Conservation (phyloP, 371 early-diverging fungal species). For the Lichtheimia corymbifera region DNA sequence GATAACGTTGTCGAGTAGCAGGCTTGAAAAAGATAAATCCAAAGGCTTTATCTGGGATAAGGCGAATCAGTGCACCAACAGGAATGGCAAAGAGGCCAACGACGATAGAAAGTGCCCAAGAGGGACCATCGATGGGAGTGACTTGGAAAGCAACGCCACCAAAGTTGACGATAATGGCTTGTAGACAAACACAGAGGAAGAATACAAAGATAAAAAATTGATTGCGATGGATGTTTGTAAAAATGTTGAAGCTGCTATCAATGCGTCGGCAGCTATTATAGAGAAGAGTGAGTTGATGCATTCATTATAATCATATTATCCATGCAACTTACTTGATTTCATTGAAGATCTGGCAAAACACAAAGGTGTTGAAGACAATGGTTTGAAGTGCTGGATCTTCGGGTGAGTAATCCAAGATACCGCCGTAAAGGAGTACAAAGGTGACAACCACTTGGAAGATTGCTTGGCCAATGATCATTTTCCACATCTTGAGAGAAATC, state of each 20-base stretch:
- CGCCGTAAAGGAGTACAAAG: slow-evolving; percentile 53
- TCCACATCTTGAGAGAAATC: slow-evolving; percentile 72
- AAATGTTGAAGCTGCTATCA: slow-evolving; percentile 60
- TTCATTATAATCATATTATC: neutral
- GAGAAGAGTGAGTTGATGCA: slow-evolving; percentile 4
- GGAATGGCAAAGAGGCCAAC: slow-evolving; percentile 67
- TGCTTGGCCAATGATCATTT: slow-evolving; percentile 68
- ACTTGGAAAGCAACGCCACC: slow-evolving; percentile 60
- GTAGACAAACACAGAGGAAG: slow-evolving; percentile 46
- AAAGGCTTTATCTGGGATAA: slow-evolving; percentile 53
- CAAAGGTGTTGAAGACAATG: slow-evolving; percentile 78
- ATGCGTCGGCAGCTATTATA: slow-evolving; percentile 62
- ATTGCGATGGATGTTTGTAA: slow-evolving; percentile 51
- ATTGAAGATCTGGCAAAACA: slow-evolving; percentile 80
- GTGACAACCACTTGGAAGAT: slow-evolving; percentile 63
- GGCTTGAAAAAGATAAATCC: slow-evolving; percentile 24
- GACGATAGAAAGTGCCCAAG: slow-evolving; percentile 69
- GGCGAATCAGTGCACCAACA: slow-evolving; percentile 65
- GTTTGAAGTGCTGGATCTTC: slow-evolving; percentile 49
- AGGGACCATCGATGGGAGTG: slow-evolving; percentile 40
- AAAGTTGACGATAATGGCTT: slow-evolving; percentile 58
- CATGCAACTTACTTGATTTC: slow-evolving; percentile 56
- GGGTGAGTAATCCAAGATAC: slow-evolving; percentile 21
- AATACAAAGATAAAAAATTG: slow-evolving; percentile 57
- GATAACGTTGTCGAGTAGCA: slow-evolving; percentile 23